phyloP scores from a whole-genome alignment of 1,139 yeast species.

The Taphrina confusa region DNA sequence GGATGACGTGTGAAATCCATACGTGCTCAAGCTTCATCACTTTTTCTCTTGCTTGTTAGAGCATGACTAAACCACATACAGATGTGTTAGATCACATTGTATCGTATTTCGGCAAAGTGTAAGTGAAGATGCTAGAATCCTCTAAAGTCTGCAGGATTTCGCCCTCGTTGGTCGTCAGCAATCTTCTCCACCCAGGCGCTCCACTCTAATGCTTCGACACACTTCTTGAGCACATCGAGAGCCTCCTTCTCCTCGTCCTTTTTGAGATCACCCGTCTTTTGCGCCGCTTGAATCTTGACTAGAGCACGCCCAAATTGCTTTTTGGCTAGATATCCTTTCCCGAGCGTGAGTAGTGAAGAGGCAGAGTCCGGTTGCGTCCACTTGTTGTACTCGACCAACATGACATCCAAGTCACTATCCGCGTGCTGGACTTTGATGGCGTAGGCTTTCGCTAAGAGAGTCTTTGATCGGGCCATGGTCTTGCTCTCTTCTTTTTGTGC shows the following conservation, averaged over 20 bases:
- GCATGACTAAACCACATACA: too few relatives aligned
- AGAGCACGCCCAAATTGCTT: conserved; percentile 35
- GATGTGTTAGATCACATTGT: too few relatives aligned
- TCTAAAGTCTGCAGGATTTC: conserved; percentile 20
- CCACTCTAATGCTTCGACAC: conserved; percentile 14
- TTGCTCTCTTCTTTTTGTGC: background rate
- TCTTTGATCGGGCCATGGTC: background rate
- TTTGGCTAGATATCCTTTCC: conserved; percentile 6
- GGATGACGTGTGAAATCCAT: background rate
- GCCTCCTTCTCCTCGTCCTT: conserved; percentile 26
- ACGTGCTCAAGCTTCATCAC: too few relatives aligned
- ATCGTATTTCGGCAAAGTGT: too few relatives aligned
- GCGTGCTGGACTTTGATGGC: conserved; percentile 11
- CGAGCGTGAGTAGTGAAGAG: conserved; percentile 19
- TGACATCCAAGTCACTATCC: conserved; percentile 11
- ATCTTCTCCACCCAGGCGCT: conserved; percentile 18
- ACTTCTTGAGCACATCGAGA: background rate
- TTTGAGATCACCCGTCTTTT: conserved; percentile 22
- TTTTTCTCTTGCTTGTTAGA: too few relatives aligned
- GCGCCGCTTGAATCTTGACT: conserved; percentile 21
- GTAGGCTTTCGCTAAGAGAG: conserved; percentile 25
- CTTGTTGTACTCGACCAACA: conserved; percentile 11
- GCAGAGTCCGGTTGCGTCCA: conserved; percentile 27
- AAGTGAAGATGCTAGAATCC: too few relatives aligned
- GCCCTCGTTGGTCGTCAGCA: conserved; percentile 10